phyloP scores from a whole-genome alignment of 805 yeast genomes.

The Alloascoidea hylecoeti region DNA sequence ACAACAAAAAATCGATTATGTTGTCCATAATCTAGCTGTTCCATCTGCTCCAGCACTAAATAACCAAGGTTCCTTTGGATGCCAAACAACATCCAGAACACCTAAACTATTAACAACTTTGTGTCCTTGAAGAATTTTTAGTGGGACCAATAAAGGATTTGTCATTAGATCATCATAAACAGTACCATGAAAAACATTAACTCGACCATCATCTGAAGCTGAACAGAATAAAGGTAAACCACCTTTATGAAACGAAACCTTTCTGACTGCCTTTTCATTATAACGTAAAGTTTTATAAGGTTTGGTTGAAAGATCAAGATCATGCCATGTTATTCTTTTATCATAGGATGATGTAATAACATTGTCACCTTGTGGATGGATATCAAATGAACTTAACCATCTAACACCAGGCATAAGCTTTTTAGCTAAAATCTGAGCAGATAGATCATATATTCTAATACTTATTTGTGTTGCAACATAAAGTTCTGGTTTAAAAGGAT shows the following conservation, averaged over 20 bases:
- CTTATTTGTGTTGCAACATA: conserved; percentile 92
- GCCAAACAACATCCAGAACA: conserved; percentile 83
- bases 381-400: conserved; percentile 83
- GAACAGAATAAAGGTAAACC: conserved; percentile 84
- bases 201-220: conserved; percentile 86
- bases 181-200: conserved; percentile 92
- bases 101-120: conserved; percentile 69
- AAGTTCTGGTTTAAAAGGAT: conserved; percentile 88
- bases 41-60: conserved; percentile 97
- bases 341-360: conserved; percentile 87
- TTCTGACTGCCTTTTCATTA: conserved; percentile 89
- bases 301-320: conserved; percentile 72
- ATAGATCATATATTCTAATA: conserved; percentile 78
- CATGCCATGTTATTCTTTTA: conserved; percentile 95
- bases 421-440: conserved; percentile 72
- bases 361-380: conserved; percentile 91
- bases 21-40: conserved; percentile 92
- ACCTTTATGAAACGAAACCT: conserved; percentile 74
- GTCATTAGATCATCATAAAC: conserved; percentile 93
- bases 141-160: conserved; percentile 89
- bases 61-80: conserved; percentile 97
- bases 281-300: conserved; percentile 94
- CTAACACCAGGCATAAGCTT: conserved; percentile 91
- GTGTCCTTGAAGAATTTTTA: conserved; percentile 90
- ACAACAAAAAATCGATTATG: conserved; percentile 29